phyloP scores from a whole-genome alignment of 192 early-diverging fungal genomes.

The Coemansia sp. region DNA sequence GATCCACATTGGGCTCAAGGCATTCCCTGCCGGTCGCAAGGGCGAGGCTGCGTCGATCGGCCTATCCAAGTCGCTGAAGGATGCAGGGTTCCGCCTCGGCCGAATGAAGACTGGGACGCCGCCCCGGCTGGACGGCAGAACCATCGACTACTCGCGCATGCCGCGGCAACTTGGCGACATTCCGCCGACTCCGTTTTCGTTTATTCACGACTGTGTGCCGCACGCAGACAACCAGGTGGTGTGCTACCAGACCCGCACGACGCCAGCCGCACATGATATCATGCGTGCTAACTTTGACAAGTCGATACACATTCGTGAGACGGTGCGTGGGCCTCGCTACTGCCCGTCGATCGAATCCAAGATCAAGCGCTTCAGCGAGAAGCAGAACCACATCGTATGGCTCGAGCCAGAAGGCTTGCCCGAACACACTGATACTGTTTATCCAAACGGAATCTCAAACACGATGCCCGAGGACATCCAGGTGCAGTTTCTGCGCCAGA shows the following conservation, averaged over 20 bases:
- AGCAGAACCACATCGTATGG: conserved; percentile 72
- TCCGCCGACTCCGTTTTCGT: conserved; percentile 74
- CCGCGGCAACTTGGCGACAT: conserved; percentile 66
- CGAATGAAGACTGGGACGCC: conserved; percentile 88
- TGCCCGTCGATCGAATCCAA: conserved; percentile 84
- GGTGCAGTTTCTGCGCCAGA: conserved; percentile 64
- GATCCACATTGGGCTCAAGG: conserved; percentile 73
- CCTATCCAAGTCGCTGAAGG: conserved; percentile 69
- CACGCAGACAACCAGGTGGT: conserved; percentile 65
- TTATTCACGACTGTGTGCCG: conserved; percentile 67
- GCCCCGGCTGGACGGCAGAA: conserved; percentile 70
- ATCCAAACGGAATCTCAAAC: conserved; percentile 84
- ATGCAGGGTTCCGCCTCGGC: conserved; percentile 73
- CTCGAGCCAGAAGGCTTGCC: conserved; percentile 78
- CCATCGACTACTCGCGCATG: conserved; percentile 71
- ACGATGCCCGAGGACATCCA: conserved; percentile 80
- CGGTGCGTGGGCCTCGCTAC: conserved; percentile 78
- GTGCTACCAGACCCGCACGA: conserved; percentile 79
- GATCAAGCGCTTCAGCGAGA: conserved; percentile 68
- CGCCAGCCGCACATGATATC: conserved; percentile 62
- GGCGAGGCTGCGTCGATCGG: conserved; percentile 72
- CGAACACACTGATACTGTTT: conserved; percentile 63
- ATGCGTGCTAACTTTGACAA: conserved; percentile 72
- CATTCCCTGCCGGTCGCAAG: conserved; percentile 71
- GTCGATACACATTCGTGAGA: conserved; percentile 80